Evolutionary conservation across 805 yeast species (phyloP).

Genomic region (Candida boidinii): DNA sequence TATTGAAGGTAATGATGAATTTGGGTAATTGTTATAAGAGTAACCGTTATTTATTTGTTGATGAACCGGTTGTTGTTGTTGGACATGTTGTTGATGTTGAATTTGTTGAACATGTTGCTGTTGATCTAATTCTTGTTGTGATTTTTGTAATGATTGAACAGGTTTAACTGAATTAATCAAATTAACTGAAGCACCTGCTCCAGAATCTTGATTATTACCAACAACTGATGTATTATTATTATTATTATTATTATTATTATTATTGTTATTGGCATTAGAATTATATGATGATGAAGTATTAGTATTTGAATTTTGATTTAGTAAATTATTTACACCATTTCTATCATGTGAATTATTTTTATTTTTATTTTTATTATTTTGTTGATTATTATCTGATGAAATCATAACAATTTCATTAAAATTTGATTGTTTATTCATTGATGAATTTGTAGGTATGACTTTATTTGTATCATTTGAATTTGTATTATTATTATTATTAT

Average conservation of each 20-base stretch:
- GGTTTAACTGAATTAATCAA: background rate
- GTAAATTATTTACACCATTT: background rate
- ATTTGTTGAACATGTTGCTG: conserved; percentile 5
- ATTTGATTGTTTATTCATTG: background rate
- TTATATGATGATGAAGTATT: background rate
- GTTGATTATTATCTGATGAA: conserved; percentile 2
- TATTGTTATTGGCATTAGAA: background rate
- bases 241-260: background rate
- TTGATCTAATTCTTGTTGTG: conserved; percentile 1
- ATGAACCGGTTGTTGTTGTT: background rate
- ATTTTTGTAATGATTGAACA: background rate
- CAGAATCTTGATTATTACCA: background rate
- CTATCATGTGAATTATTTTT: too few species aligned
- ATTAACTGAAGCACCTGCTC: background rate
- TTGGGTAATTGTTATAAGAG: too few species aligned
- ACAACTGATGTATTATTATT: background rate
- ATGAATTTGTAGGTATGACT: background rate
- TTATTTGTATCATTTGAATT: too few species aligned
- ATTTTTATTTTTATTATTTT: background rate
- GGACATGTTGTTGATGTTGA: conserved; percentile 1
- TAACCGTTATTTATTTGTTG: too few species aligned
- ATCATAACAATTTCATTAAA: too few species aligned
- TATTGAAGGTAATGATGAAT: too few species aligned
- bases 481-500: too few species aligned
- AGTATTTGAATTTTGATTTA: background rate